Evolutionary conservation across 345 rosid genomes (phyloP), one percentile per base, ranked within the genome.

Genomic region (Salix udensis): DNA sequence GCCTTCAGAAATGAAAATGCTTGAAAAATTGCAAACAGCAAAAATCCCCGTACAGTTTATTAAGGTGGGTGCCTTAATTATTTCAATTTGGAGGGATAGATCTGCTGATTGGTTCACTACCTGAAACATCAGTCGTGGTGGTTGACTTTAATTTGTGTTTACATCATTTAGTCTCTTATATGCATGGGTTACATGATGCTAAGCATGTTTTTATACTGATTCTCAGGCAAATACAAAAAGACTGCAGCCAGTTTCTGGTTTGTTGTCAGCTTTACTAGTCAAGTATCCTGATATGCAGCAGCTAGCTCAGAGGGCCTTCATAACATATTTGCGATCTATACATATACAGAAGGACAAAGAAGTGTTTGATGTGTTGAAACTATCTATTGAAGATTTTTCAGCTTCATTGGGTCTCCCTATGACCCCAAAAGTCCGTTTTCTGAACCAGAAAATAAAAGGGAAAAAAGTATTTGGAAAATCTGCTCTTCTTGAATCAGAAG

Each of bases 1-100:
- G 76, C 98, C 99, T 74, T 91, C 99, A 7, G 99, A 96, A 82
- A 87, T 85, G 87, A 88, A 91, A 88, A 96, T 96, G 98, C 84
- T 93, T 36, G 97, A 93, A 79, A 93, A 89, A 70, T 85, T 96
- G 75, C 84, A 82, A 80, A 93, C 81, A 42, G 93, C 94, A 50
- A 93, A 86, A 88, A 76, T 96, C 68, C 98, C 97, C 8, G n/a
- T 96, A 78, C 84, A 88, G 42, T 79, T 86, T 69, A 88, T 74
- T 30, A 93, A 93, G 98, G 98, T 92, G 79, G 61, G 67, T 60
- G 69, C 23, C 28, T 55, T 19, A 40, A 66, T 24, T 19, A 3
- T 50, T 76, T 42, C 67, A 71, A 44, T 62, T 77, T 65, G 67
- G 66, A 12, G 26, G 12, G 66, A 26, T 18, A 21, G 64, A n/a